Conservation (phyloP, 179 eudicot genomes). For the Spinacia oleracea region DNA sequence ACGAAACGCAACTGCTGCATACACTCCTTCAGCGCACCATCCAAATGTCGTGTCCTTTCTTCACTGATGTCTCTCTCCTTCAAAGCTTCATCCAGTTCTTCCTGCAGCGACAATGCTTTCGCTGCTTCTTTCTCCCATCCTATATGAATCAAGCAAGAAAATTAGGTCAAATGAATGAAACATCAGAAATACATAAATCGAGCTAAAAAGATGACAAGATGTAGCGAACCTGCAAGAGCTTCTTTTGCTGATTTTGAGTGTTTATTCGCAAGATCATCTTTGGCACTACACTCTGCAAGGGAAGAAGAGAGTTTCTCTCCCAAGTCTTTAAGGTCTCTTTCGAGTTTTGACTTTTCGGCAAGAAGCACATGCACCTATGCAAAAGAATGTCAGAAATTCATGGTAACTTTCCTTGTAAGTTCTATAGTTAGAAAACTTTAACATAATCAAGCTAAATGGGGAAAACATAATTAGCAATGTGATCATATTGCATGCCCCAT, state of each 20-base stretch:
- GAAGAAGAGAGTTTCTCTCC: conserved; percentile 60
- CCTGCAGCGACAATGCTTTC: conserved; percentile 54
- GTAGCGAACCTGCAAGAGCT: conserved; percentile 63
- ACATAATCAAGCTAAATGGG: neutral
- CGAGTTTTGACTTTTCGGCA: conserved; percentile 62
- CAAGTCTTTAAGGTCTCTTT: conserved; percentile 50
- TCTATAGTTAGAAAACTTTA: neutral
- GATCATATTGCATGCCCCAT: neutral
- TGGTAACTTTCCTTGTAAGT: neutral
- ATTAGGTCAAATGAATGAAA: neutral
- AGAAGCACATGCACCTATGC: conserved; percentile 50
- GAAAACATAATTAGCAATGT: conserved; percentile 2
- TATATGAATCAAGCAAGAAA: conserved; percentile 18
- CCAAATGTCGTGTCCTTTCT: conserved; percentile 57
- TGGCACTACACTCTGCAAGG: conserved; percentile 56
- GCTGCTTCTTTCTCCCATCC: conserved; percentile 90
- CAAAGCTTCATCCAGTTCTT: conserved; percentile 66
- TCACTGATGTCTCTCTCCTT: conserved; percentile 58
- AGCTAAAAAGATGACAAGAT: neutral
- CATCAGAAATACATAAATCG: neutral
- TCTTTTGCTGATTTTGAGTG: conserved; percentile 82
- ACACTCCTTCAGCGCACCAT: conserved; percentile 85
- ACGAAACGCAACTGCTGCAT: conserved; percentile 86
- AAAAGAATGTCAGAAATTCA: conserved; percentile 27
- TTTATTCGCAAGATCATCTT: conserved; percentile 63